A percentile compares a stretch with the other conserved stretches of the same genome.
Conservation (phyloP, 2,329 filamentous ascomycete genomes). For the Talaromyces marneffei region DNA sequence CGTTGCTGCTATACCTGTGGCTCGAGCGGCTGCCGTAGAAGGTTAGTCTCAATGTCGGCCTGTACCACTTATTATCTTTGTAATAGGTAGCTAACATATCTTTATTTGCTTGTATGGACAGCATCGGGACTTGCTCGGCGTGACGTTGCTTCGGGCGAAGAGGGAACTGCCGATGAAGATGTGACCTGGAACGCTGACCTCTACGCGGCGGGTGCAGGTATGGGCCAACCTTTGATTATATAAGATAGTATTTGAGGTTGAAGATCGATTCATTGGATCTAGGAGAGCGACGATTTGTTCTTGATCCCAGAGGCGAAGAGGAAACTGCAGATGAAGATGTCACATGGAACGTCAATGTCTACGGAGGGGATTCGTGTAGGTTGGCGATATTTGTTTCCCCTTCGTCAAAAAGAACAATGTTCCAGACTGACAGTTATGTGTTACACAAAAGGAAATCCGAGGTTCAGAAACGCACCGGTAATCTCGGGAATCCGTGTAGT, state of each 20-base stretch:
- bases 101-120: not conserved
- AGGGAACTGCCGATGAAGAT: not conserved
- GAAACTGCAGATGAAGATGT: not conserved
- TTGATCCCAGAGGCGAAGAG: not conserved
- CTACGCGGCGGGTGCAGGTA: not conserved
- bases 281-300: not conserved
- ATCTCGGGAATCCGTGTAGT: not conserved
- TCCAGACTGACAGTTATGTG: not conserved
- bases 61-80: not conserved
- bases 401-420: not conserved
- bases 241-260: not conserved
- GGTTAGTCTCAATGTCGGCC: not conserved
- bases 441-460: not conserved
- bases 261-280: not conserved
- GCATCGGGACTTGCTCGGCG: not conserved
- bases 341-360: not conserved
- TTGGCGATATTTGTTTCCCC: not conserved
- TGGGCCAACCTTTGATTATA: not conserved
- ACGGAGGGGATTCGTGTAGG: not conserved
- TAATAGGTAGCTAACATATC: not conserved
- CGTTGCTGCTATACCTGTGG: not conserved
- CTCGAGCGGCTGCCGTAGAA: not conserved
- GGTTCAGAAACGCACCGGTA: not conserved
- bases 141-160: not conserved
- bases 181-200: not conserved